Conservation (phyloP, 768 basidiomycete species). For the Termitomyces sp. region DNA sequence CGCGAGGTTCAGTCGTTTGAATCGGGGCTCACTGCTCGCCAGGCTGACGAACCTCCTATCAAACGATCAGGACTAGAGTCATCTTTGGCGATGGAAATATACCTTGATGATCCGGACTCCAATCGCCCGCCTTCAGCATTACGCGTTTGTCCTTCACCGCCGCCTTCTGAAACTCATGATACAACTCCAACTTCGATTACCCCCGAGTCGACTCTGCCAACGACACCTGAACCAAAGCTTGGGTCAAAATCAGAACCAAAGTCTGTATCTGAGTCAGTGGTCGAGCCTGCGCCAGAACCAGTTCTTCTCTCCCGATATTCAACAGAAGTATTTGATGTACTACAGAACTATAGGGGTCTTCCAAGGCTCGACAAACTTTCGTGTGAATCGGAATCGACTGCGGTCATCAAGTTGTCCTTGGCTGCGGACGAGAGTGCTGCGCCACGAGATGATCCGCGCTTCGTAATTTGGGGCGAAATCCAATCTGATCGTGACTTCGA, state of each 20-base stretch:
- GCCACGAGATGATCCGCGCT: slow-evolving; percentile 83
- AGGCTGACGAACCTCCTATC: slow-evolving; percentile 26
- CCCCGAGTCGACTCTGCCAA: slow-evolving; percentile 5
- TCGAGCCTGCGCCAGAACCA: slow-evolving; percentile 41
- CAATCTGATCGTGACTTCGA: slow-evolving; percentile 26
- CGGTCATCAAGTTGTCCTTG: slow-evolving; percentile 70
- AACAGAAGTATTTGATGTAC: slow-evolving; percentile 72
- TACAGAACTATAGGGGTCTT: slow-evolving; percentile 75
- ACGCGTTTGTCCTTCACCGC: slow-evolving; percentile 13
- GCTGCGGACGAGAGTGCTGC: slow-evolving; percentile 61
- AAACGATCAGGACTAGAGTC: slow-evolving; percentile 10
- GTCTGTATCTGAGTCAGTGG: slow-evolving; percentile 3
- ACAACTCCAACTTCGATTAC: slow-evolving; percentile 11
- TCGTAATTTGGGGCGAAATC: slow-evolving; percentile 84
- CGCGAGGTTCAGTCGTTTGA: slow-evolving; percentile 88
- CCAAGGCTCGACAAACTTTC: slow-evolving; percentile 67
- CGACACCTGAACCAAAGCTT: slow-evolving; percentile 13
- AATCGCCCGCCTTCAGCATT: slow-evolving; percentile 24
- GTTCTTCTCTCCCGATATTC: slow-evolving; percentile 59
- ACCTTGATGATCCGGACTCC: slow-evolving; percentile 12
- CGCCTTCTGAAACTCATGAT: slow-evolving; percentile 7
- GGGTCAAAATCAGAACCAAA: slow-evolving; percentile 1
- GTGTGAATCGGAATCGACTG: slow-evolving; percentile 49
- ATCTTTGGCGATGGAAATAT: slow-evolving; percentile 9
- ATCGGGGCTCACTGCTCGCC: slow-evolving; percentile 71